Evolutionary conservation across 2,329 filamentous ascomycete genomes (phyloP), one percentile per base, ranked within the genome.

Genomic region (Verticillium nonalfalfae): DNA sequence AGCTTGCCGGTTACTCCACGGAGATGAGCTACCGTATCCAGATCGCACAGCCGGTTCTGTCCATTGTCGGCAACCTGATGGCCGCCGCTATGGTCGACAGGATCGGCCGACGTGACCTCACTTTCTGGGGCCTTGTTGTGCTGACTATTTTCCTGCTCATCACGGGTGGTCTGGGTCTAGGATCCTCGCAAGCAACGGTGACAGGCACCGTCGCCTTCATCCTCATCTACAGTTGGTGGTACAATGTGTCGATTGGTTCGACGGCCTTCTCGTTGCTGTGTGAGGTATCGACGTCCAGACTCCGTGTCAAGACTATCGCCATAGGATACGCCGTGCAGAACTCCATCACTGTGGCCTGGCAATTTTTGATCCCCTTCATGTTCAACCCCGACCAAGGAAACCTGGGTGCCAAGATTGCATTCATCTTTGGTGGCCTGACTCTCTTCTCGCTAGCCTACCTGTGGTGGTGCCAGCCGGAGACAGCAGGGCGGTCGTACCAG

Each of bases 81-180:
- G 75, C 75, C 0, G 76, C 72, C 68, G 73, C 68, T 52, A 64
- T 77, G 6, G 67, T 78, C 33, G 75, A 77, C 60, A 67, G 68
- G 1, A 61, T 76, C 14, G 75, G 77, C 14, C 72, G 76, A 2
- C 68, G 72, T 11, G 64, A 65, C 39, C 66, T 78, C n/a, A 76
- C 73, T 13, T 62, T 77, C 50, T 76, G 69, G 38, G 75, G 76
- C n/a, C 64, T 69, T 1, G 57, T 64, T 3, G 63, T 66, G 40
- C 64, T 78, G 10, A 76, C 74, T 2, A 63, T 76, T 65, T 62
- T 83, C 67, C 62, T 82, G 66, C 60, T 75, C 68, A 59, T 77
- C 36, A 74, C 69, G 6, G 75, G 74, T n/a, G 74, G 76, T 4
- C 67, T 78, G 6, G 45, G 45, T 18, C 45, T 52, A 10, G 45